phyloP scores from a whole-genome alignment of 768 basidiomycete genomes.

The Boletus insuetus region DNA sequence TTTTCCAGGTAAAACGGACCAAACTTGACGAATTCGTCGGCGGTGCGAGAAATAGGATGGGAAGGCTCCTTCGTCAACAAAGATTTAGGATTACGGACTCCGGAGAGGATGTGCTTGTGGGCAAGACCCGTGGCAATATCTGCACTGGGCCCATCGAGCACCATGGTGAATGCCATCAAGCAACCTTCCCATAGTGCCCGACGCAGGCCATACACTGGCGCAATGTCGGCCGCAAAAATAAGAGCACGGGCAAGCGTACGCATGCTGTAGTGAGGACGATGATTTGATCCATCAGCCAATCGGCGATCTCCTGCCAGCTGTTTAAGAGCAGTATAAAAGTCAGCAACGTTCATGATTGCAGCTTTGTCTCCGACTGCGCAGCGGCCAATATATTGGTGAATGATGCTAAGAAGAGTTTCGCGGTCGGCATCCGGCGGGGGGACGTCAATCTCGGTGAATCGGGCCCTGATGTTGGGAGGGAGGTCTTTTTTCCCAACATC shows the following conservation, averaged over 20 bases:
- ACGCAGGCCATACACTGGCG: slow-evolving; percentile 72
- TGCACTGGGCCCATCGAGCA: slow-evolving; percentile 72
- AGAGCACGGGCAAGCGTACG: slow-evolving; percentile 89
- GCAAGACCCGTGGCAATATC: slow-evolving; percentile 64
- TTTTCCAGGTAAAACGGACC: slow-evolving; percentile 89
- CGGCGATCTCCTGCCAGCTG: slow-evolving; percentile 65
- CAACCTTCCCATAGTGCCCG: slow-evolving; percentile 95
- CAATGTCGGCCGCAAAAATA: slow-evolving; percentile 84
- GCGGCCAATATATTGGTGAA: slow-evolving; percentile 85
- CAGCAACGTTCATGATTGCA: slow-evolving; percentile 85
- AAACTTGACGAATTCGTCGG: slow-evolving; percentile 70
- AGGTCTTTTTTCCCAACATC: slow-evolving; percentile 98
- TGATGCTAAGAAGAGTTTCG: slow-evolving; percentile 84
- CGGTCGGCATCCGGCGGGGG: slow-evolving; percentile 90
- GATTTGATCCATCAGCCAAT: slow-evolving; percentile 92
- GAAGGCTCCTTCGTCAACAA: slow-evolving; percentile 68
- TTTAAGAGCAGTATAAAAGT: slow-evolving; percentile 86
- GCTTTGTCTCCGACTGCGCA: slow-evolving; percentile 82
- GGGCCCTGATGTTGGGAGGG: slow-evolving; percentile 81
- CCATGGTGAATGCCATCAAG: slow-evolving; percentile 97
- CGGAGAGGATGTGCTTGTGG: slow-evolving; percentile 72
- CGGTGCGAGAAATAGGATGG: slow-evolving; percentile 43
- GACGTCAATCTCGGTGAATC: slow-evolving; percentile 95
- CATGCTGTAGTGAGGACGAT: slow-evolving; percentile 95
- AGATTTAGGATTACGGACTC: slow-evolving; percentile 77